Conservation (phyloP, 108 stramenopile species). For the Pseudonitzschia multiseries region DNA sequence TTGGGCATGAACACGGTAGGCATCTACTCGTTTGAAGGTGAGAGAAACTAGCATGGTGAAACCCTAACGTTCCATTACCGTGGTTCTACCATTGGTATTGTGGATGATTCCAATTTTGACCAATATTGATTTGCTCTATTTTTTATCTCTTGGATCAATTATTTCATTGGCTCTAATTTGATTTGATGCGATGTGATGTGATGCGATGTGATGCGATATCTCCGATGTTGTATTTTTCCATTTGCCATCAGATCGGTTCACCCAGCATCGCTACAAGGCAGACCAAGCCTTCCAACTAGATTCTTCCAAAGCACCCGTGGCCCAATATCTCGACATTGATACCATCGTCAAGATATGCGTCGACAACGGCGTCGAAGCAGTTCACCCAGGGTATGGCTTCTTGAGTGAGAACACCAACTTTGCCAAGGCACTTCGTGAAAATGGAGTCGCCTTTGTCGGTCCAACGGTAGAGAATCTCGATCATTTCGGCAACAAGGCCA, state of each 20-base stretch:
- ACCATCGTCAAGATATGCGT: constrained; percentile 82
- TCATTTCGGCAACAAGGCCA: constrained; percentile 90
- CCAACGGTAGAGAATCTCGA: constrained; percentile 86
- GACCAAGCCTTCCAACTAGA: constrained; percentile 82
- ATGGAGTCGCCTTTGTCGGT: constrained; percentile 91
- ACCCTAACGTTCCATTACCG: background rate
- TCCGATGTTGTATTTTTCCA: background rate
- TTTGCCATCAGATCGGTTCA: constrained; percentile 77
- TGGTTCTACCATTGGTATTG: too few species aligned
- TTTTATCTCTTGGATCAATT: too few species aligned
- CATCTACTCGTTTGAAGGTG: constrained; percentile 86
- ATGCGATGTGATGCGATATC: background rate
- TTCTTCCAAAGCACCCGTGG: constrained; percentile 73
- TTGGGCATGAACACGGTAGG: constrained; percentile 77
- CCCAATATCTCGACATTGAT: constrained; percentile 89
- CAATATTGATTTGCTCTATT: too few species aligned
- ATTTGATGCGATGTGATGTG: background rate
- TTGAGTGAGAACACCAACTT: constrained; percentile 82
- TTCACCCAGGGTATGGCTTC: constrained; percentile 95
- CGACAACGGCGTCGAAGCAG: constrained; percentile 80
- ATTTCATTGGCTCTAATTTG: too few species aligned
- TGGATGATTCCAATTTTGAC: too few species aligned
- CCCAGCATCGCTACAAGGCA: constrained; percentile 95
- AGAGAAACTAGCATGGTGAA: background rate
- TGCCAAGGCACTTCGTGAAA: constrained; percentile 62